A percentile compares a stretch with the other conserved stretches of the same genome.
Evolutionary conservation across 192 early-diverging fungal species (phyloP).

Genomic region (Linnemannia elongata): DNA sequence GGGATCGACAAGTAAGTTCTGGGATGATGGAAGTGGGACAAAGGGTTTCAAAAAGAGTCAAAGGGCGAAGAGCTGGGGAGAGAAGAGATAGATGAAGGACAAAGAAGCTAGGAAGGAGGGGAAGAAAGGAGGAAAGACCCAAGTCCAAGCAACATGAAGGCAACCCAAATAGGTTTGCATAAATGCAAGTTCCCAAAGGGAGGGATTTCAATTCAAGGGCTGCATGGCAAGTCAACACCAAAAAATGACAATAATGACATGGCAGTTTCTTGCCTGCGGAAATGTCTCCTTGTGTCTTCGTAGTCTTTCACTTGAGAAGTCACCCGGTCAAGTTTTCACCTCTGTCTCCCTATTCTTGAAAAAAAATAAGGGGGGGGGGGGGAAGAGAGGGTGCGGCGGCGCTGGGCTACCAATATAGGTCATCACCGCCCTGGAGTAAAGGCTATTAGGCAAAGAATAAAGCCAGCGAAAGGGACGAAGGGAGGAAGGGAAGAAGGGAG

Average conservation of each 20-base stretch:
- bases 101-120: neutral
- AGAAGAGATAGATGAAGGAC: neutral
- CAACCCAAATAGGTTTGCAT: neutral
- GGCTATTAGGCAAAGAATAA: neutral
- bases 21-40: no score
- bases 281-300: no score
- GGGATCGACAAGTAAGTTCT: no score
- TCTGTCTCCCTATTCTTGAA: slow-evolving; percentile 8
- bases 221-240: neutral
- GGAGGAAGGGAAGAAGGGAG: neutral
- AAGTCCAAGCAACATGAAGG: neutral
- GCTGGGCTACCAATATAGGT: neutral
- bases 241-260: neutral
- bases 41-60: no score
- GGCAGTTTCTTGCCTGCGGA: neutral
- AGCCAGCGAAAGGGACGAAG: neutral
- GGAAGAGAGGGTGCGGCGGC: neutral
- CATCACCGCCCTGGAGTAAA: no score
- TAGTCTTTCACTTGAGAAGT: no score
- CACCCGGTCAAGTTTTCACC: no score
- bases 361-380: neutral
- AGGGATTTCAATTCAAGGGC: no score
- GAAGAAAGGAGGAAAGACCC: neutral
- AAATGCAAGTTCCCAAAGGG: neutral
- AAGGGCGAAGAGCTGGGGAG: no score